A percentile compares a stretch with the other conserved stretches of the same genome.
Conservation (phyloP, 208 protist species). For the Leishmania braziliensis region DNA sequence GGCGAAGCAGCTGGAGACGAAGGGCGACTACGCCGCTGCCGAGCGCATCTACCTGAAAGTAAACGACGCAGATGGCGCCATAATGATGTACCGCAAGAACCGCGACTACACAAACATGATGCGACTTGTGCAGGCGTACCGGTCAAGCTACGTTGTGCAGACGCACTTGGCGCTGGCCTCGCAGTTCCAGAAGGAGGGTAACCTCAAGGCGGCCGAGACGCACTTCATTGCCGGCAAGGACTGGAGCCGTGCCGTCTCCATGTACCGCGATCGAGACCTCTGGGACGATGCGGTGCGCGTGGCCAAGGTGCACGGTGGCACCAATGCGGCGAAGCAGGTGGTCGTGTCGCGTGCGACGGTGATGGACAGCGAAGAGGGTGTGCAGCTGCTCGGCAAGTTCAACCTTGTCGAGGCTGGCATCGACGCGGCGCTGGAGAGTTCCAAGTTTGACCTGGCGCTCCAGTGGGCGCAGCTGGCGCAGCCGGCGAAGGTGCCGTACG, state of each 20-base stretch:
- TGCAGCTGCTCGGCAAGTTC: constrained; percentile 95
- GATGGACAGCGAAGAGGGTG: constrained; percentile 94
- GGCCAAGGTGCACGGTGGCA: constrained; percentile 95
- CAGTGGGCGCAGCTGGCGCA: constrained; percentile 91
- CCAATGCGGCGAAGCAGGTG: constrained; percentile 93
- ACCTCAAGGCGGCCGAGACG: constrained; percentile 93
- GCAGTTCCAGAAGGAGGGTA: constrained; percentile 96
- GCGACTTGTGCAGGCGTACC: constrained; percentile 92
- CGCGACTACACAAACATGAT: constrained; percentile 95
- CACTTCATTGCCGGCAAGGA: constrained; percentile 95
- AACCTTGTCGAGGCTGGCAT: constrained; percentile 95
- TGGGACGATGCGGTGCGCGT: constrained; percentile 98
- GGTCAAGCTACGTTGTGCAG: constrained; percentile 92
- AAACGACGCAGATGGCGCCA: constrained; percentile 96
- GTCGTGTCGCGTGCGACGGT: constrained; percentile 93
- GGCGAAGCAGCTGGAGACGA: constrained; percentile 93
- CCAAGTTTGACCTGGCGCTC: constrained; percentile 95
- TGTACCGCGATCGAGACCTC: constrained; percentile 96
- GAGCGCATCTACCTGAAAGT: constrained; percentile 97
- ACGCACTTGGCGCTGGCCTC: constrained; percentile 95
- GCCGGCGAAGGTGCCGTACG: constrained; percentile 94
- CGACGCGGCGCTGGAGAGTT: constrained; percentile 93
- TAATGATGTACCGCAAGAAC: constrained; percentile 96
- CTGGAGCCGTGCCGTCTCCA: constrained; percentile 97
- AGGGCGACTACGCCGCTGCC: constrained; percentile 94